A percentile compares a stretch with the other conserved stretches of the same genome.
phyloP scores from a whole-genome alignment of 176 grass and related monocot species.

The Bonia amplexicaulis region DNA sequence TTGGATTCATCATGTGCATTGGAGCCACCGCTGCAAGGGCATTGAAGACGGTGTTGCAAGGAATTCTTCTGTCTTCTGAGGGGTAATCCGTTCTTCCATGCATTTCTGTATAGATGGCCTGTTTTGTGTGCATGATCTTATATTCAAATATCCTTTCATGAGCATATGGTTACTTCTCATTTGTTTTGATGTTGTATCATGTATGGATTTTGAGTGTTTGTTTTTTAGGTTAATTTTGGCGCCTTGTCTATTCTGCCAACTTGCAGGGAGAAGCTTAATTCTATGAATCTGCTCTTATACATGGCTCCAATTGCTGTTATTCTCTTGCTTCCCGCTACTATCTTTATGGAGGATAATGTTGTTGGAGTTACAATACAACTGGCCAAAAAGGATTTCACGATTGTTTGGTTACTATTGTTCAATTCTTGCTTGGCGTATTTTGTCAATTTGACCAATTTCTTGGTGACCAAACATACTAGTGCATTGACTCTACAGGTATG shows the following conservation, averaged over 20 bases:
- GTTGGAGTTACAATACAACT: constrained; percentile 62
- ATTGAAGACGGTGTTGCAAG: constrained; percentile 77
- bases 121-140: background rate
- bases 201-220: background rate
- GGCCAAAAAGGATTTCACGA: constrained; percentile 54
- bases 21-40: constrained; percentile 76
- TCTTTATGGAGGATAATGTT: constrained; percentile 79
- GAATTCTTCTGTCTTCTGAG: constrained; percentile 77
- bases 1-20: constrained; percentile 84
- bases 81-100: constrained; percentile 39
- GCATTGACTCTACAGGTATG: constrained; percentile 75
- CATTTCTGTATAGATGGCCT: background rate
- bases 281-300: constrained; percentile 89
- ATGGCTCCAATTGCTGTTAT: constrained; percentile 86
- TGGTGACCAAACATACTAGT: constrained; percentile 91
- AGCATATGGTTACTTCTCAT: background rate
- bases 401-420: constrained; percentile 70
- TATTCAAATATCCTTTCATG: constrained; percentile 3
- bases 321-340: constrained; percentile 70
- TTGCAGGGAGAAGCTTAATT: constrained; percentile 82
- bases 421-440: constrained; percentile 78
- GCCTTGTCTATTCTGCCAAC: constrained; percentile 6
- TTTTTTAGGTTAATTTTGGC: background rate
- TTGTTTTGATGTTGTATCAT: background rate
- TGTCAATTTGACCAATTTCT: constrained; percentile 88